Evolutionary conservation across 768 basidiomycete species (phyloP).

Genomic region (Agaricus blazei): DNA sequence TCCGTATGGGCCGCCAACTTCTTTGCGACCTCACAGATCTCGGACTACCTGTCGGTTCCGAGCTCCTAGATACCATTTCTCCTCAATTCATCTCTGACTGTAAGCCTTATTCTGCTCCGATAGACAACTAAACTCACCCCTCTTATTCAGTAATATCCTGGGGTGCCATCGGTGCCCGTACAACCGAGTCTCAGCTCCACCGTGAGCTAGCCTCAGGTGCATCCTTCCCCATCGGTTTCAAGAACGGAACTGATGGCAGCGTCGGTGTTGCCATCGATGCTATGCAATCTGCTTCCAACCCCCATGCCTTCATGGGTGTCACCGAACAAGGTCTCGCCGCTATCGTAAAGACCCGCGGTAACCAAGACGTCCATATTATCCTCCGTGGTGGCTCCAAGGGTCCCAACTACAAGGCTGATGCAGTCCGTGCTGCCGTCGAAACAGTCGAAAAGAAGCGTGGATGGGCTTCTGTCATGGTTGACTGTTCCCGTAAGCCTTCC

Average conservation of each 20-base stretch:
- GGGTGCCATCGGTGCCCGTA: slow-evolving; percentile 97
- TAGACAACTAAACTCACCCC: slow-evolving; percentile 5
- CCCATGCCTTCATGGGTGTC: slow-evolving; percentile 96
- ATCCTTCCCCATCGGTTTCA: slow-evolving; percentile 98
- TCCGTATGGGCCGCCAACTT: slow-evolving; percentile 81
- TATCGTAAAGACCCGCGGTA: slow-evolving; percentile 88
- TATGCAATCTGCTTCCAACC: slow-evolving; percentile 87
- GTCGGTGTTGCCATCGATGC: slow-evolving; percentile 93
- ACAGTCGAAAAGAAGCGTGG: slow-evolving; percentile 58
- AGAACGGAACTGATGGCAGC: slow-evolving; percentile 96
- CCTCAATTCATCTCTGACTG: slow-evolving; percentile 84
- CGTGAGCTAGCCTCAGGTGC: slow-evolving; percentile 94
- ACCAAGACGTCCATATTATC: slow-evolving; percentile 90
- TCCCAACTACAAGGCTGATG: slow-evolving; percentile 79
- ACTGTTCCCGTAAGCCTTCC: slow-evolving; percentile 64
- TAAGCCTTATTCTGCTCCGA: slow-evolving; percentile 22
- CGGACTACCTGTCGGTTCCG: slow-evolving; percentile 91
- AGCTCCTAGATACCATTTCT: slow-evolving; percentile 75
- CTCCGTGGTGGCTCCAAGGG: slow-evolving; percentile 90
- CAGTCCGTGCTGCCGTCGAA: slow-evolving; percentile 59
- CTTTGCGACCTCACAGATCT: slow-evolving; percentile 87
- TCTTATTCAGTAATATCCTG: slow-evolving; percentile 61
- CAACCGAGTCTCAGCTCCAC: slow-evolving; percentile 96
- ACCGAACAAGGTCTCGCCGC: slow-evolving; percentile 86
- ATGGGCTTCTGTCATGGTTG: slow-evolving; percentile 79